A percentile compares a stretch with the other conserved stretches of the same genome.
Conservation (phyloP, 1,139 yeast genomes). For the Yamadazyma dushanensis region DNA sequence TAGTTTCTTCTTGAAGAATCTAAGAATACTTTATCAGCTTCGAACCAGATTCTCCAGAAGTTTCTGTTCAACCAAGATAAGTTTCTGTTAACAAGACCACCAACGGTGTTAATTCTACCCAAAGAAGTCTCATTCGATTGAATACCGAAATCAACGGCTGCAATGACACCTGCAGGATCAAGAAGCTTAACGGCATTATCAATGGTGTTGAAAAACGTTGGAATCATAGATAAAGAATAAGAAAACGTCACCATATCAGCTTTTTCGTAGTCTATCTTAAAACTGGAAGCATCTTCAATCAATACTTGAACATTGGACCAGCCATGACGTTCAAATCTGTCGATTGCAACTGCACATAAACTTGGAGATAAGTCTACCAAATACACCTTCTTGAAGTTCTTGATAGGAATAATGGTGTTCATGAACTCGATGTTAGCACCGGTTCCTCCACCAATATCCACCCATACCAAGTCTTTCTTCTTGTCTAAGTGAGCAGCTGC, state of each 20-base stretch:
- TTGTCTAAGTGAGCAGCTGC: conserved; percentile 56
- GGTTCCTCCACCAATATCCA: conserved; percentile 85
- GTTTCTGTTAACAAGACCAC: conserved; percentile 70
- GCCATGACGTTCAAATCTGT: conserved; percentile 49
- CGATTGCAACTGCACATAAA: conserved; percentile 67
- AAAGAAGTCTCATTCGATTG: conserved; percentile 63
- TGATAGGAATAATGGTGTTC: conserved; percentile 54
- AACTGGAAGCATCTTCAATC: conserved; percentile 76
- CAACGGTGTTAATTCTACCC: conserved; percentile 74
- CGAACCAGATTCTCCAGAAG: conserved; percentile 88
- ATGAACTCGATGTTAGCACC: conserved; percentile 79
- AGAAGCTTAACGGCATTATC: conserved; percentile 63
- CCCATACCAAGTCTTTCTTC: conserved; percentile 61
- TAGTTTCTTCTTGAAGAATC: conserved; percentile 83
- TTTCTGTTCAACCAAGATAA: conserved; percentile 76
- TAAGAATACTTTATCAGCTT: conserved; percentile 75
- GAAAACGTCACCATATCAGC: conserved; percentile 73
- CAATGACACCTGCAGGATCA: conserved; percentile 57
- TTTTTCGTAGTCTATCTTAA: conserved; percentile 44
- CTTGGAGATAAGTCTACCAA: conserved; percentile 78
- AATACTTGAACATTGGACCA: conserved; percentile 70
- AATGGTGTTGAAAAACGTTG: conserved; percentile 76
- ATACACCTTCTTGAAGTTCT: conserved; percentile 63
- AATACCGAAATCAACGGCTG: conserved; percentile 79
- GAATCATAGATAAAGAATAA: conserved; percentile 82